A percentile compares a stretch with the other conserved stretches of the same genome.
These are phyloP conservation scores for Kwoniella dejecticola DNA, from an alignment of 768 basidiomycete genomes.

Conservation along the genomic window DNA sequence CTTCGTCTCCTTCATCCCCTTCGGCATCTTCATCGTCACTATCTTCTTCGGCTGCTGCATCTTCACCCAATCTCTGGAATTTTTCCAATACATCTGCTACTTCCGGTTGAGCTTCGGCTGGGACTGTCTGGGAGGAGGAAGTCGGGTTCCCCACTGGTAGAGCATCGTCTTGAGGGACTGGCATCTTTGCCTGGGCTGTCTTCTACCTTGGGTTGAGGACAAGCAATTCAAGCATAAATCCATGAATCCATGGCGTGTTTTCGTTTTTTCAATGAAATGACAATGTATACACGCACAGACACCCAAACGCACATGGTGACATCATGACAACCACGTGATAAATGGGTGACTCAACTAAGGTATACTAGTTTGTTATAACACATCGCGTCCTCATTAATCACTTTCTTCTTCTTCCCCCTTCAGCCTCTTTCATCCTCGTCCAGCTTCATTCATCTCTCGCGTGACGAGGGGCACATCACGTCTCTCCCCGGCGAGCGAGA, in stretches of 20 bases:
- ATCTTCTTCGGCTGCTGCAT: conserved; percentile 40
- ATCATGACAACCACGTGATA: no score
- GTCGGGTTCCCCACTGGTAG: conserved; percentile 25
- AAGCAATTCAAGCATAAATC: no score
- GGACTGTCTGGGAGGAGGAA: conserved; percentile 25
- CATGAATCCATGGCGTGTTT: no score
- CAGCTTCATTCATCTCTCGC: background rate
- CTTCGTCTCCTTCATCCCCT: conserved; percentile 32
- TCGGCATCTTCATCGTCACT: conserved; percentile 40
- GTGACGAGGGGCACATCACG: background rate
- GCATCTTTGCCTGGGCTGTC: conserved; percentile 27
- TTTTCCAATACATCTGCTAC: conserved; percentile 45
- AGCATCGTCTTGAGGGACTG: conserved; percentile 36
- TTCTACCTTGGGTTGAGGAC: no score
- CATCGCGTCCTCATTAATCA: no score
- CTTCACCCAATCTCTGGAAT: conserved; percentile 42
- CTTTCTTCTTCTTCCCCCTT: no score
- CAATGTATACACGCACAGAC: no score
- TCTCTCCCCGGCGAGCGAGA: background rate
- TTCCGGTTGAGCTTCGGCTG: conserved; percentile 14
- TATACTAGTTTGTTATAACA: no score
- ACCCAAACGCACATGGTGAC: no score
- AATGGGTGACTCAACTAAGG: no score
- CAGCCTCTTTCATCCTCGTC: no score
- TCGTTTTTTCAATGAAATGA: no score